Evolutionary conservation across 2,329 filamentous ascomycete genomes (phyloP).

Genomic region (Helotiales sp.): DNA sequence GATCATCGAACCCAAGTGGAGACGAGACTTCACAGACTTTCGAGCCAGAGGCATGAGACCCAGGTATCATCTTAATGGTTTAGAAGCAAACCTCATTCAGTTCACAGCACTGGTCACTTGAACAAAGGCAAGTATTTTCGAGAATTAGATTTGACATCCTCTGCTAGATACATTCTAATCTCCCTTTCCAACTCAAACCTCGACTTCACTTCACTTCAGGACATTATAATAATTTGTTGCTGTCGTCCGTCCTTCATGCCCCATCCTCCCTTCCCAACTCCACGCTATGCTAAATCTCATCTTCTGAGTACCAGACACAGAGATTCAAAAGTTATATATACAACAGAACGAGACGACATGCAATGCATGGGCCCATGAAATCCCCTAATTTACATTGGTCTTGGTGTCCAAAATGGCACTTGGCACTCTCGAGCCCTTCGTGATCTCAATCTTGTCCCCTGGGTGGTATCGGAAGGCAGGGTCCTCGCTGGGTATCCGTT

Average conservation of each 20-base stretch:
- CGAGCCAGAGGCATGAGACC: too few relatives aligned
- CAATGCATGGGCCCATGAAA: constrained; percentile 15
- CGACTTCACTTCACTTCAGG: constrained; percentile 15
- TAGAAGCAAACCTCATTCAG: too few relatives aligned
- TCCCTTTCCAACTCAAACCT: neutral
- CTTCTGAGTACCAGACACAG: constrained; percentile 36
- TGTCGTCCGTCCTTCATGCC: constrained; percentile 6
- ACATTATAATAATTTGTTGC: constrained; percentile 24
- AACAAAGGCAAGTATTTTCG: neutral
- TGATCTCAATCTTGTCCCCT: constrained; percentile 40
- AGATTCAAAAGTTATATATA: constrained; percentile 31
- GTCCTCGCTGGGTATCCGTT: constrained; percentile 39
- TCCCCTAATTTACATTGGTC: constrained; percentile 31
- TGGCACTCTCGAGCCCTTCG: constrained; percentile 37
- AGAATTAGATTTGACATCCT: constrained; percentile 13
- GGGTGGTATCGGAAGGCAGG: constrained; percentile 41
- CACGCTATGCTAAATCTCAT: constrained; percentile 31
- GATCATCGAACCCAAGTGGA: neutral
- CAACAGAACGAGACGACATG: constrained; percentile 23
- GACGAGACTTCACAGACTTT: neutral
- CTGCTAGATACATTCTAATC: constrained; percentile 22
- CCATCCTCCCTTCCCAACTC: constrained; percentile 22
- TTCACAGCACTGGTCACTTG: too few relatives aligned
- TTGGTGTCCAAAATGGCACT: constrained; percentile 42
- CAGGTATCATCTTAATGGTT: too few relatives aligned